Evolutionary conservation across 805 yeast species (phyloP), one percentile per base, ranked within the genome.

Genomic region (Lipomyces anomalus): DNA sequence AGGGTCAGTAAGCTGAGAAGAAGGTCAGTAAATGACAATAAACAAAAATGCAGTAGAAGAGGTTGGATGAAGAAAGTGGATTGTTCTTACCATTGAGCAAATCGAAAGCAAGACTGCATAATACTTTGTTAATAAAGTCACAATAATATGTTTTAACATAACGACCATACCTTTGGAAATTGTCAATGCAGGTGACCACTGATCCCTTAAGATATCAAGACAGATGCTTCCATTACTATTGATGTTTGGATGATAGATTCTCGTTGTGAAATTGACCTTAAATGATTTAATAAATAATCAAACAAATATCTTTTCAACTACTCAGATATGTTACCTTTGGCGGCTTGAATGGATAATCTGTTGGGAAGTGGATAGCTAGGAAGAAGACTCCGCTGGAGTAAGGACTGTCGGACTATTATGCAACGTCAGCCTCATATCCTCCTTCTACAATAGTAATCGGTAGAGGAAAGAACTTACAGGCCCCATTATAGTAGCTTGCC

Each of bases 401-500:
- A 50, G 85, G 74, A 39, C 96, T 85, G 70, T 92, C 97, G 57
- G 95, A 78, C 52, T 47, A 30, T 6, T n/a, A 13, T 35, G 16
- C 38, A 39, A 7, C 21, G 28, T 40, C 24, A 40, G 46, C 17
- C 9, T 40, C 7, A n/a, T 23, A 20, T 4, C 23, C 38, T 4
- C 21, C 11, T 2, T 35, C 13, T 28, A 28, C 32, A 28, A 28
- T 28, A 13, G 16, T 13, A 13, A 13, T 13, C 32, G 2, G 22
- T 11, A 11, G 36, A 3, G 13, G 11, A 13, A 11, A 3, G 22
- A n/a, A 38, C 50, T 46, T 39, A 21, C 55, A 42, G 98, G 98
- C 40, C 98, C 98, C 94, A 92, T 87, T 66, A 92, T 92, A 36
- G 97, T 89, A 35, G 97, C 98, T 72, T 92, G 97, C 98, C 98